These are phyloP conservation scores for Nasturtium officinale DNA, from an alignment of 345 rosid species.

Conservation along the genomic window DNA sequence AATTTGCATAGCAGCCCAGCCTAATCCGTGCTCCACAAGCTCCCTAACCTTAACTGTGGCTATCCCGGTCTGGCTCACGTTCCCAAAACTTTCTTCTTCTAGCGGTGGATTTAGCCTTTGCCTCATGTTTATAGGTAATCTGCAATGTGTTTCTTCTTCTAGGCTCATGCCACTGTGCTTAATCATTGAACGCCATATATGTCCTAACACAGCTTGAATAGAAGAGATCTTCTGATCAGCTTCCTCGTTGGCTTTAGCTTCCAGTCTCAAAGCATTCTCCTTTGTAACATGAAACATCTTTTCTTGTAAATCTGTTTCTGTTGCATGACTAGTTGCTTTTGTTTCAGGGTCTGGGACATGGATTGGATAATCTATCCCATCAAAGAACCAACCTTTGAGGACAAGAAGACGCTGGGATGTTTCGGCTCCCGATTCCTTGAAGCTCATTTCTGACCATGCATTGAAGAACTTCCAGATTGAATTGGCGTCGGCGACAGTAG, in stretches of 20 bases:
- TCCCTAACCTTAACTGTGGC: slow-evolving; percentile 34
- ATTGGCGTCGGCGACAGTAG: slow-evolving; percentile 42
- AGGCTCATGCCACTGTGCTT: slow-evolving; percentile 27
- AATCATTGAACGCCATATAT: slow-evolving; percentile 38
- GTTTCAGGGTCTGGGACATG: slow-evolving; percentile 39
- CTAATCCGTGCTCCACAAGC: slow-evolving; percentile 36
- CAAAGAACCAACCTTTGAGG: slow-evolving; percentile 44
- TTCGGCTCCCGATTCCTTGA: neutral
- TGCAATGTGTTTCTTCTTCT: slow-evolving; percentile 39
- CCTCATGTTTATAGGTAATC: slow-evolving; percentile 44
- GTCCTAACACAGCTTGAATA: slow-evolving; percentile 41
- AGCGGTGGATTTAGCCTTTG: slow-evolving; percentile 27
- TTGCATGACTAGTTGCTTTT: neutral
- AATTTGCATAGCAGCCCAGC: slow-evolving; percentile 37
- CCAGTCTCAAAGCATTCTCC: slow-evolving; percentile 37
- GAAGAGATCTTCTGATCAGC: slow-evolving; percentile 38
- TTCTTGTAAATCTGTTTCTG: slow-evolving; percentile 31
- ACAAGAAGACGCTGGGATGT: neutral
- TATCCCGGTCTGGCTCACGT: slow-evolving; percentile 33
- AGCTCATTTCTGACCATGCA: slow-evolving; percentile 51
- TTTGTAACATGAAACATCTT: slow-evolving; percentile 44
- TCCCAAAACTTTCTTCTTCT: slow-evolving; percentile 39
- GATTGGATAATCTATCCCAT: slow-evolving; percentile 31
- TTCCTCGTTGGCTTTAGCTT: slow-evolving; percentile 46
- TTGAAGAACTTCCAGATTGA: slow-evolving; percentile 56